Conservation (phyloP, 78 protist species). For the Polysphondylium violaceum region DNA sequence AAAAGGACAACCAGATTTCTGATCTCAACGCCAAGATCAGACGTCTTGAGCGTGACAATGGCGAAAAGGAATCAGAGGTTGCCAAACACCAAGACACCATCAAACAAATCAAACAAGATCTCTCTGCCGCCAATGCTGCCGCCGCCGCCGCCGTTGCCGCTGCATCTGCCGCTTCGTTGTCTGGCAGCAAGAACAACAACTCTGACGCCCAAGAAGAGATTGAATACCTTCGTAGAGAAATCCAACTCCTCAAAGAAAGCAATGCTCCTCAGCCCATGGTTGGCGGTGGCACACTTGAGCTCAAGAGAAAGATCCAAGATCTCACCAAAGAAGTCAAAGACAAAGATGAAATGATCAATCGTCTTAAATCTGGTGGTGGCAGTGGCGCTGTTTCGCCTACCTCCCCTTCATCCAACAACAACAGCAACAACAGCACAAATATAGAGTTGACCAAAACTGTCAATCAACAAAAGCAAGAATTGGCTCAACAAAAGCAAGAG, state of each 20-base stretch:
- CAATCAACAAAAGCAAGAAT: conserved; percentile 4
- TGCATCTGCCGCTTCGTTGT: background rate
- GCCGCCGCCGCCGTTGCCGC: background rate
- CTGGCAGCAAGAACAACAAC: background rate
- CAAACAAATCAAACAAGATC: background rate
- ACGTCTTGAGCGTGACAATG: conserved; percentile 22
- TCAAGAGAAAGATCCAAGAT: conserved; percentile 64
- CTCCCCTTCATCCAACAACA: background rate
- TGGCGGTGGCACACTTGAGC: conserved; percentile 67
- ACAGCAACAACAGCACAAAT: conserved; percentile 17
- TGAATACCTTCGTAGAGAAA: conserved; percentile 27
- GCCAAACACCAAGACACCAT: background rate
- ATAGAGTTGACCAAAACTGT: conserved; percentile 4
- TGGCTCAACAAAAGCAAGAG: conserved; percentile 15
- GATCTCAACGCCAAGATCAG: conserved; percentile 11
- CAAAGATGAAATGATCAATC: conserved; percentile 27
- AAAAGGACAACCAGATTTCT: background rate
- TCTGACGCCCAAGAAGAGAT: conserved; percentile 11
- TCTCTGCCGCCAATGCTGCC: background rate
- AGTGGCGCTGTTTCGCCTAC: background rate
- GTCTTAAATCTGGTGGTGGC: conserved; percentile 5
- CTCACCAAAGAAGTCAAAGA: conserved; percentile 51
- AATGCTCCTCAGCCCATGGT: background rate
- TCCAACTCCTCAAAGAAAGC: conserved; percentile 1
- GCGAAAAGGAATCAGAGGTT: conserved; percentile 11